These are phyloP conservation scores for Fusarium lyarnte DNA, from an alignment of 2,329 filamentous ascomycete species.

Conservation along the genomic window DNA sequence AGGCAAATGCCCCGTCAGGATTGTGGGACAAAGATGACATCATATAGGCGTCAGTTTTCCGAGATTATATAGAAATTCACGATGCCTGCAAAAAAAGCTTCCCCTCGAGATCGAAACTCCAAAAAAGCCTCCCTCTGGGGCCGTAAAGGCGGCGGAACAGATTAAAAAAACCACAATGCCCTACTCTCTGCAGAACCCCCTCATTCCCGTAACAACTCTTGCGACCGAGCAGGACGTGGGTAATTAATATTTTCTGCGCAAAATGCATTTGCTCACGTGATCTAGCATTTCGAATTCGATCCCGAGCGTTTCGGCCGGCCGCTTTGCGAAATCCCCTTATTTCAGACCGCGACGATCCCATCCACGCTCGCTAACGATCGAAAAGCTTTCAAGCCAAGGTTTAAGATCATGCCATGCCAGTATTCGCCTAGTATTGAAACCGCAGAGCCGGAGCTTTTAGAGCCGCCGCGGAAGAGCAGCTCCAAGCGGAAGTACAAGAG, in stretches of 20 bases:
- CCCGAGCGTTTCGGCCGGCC: constrained; percentile 9
- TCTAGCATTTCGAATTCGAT: not conserved
- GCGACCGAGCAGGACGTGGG: constrained; percentile 2
- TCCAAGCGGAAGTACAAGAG: not conserved
- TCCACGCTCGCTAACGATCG: not conserved
- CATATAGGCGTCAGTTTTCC: not conserved
- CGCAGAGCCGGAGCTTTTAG: not conserved
- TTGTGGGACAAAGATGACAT: not conserved
- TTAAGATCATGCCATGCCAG: not conserved
- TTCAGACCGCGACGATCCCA: not conserved
- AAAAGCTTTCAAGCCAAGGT: not conserved
- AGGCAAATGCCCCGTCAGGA: not conserved
- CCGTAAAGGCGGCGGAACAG: not conserved
- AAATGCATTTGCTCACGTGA: constrained; percentile 1
- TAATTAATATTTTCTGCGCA: not conserved
- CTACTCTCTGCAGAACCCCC: not conserved
- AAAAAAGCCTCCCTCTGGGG: not conserved
- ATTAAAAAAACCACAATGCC: not conserved
- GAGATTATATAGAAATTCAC: constrained; percentile 1
- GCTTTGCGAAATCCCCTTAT: constrained; percentile 4
- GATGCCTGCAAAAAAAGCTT: not conserved
- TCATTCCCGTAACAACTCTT: not conserved
- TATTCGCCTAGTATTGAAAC: not conserved
- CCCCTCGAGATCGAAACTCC: not conserved
- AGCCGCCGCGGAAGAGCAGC: not conserved